These are phyloP conservation scores for Phyllosticta citrichinensis DNA, from an alignment of 2,329 filamentous ascomycete species.

Conservation along the genomic window DNA sequence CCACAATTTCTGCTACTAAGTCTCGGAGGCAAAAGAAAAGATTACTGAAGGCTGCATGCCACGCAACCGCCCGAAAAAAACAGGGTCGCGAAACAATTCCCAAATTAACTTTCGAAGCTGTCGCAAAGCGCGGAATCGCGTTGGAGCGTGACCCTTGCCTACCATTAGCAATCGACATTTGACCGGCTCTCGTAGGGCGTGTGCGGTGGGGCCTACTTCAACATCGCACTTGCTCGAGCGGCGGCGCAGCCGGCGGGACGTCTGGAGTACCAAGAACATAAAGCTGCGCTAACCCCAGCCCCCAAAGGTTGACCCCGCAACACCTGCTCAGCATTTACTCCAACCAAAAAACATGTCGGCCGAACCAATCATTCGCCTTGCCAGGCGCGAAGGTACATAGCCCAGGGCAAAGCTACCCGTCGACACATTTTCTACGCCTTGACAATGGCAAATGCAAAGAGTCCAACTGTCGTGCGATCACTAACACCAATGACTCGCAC, in stretches of 20 bases:
- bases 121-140: not conserved
- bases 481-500: slow-evolving; percentile 9
- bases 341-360: slow-evolving; percentile 1
- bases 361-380: slow-evolving; percentile 43
- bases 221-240: not conserved
- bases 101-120: too few relatives aligned
- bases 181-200: not conserved
- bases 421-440: not conserved
- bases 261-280: not conserved
- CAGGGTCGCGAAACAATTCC: too few relatives aligned
- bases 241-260: not conserved
- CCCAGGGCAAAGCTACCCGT: too few relatives aligned
- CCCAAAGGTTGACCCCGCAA: not conserved
- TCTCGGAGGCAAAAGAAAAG: too few relatives aligned
- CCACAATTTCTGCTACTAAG: too few relatives aligned
- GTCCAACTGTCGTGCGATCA: not conserved
- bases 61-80: too few relatives aligned
- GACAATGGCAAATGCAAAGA: not conserved
- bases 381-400: slow-evolving; percentile 46
- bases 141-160: not conserved
- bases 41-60: too few relatives aligned
- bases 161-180: not conserved
- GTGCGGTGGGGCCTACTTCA: not conserved
- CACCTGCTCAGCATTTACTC: not conserved
- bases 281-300: not conserved